Percentiles rank a stretch among this genome's conserved stretches.
Evolutionary conservation across 306 rosid species (phyloP).

Genomic region (Boehmeria nivea): DNA sequence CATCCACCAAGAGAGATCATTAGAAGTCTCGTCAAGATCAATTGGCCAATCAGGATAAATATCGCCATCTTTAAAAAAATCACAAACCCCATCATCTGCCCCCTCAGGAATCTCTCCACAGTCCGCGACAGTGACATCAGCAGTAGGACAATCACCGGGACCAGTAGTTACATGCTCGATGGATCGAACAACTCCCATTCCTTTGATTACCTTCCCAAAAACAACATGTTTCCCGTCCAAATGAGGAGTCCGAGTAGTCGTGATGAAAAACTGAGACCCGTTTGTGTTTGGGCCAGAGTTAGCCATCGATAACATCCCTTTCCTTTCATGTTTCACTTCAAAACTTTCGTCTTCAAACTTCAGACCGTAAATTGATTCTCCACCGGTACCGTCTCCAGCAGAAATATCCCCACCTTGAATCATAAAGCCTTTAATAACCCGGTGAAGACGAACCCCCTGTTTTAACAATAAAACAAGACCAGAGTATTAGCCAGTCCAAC

Average conservation of each 20-base stretch:
- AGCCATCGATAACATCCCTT: slow-evolving; percentile 94
- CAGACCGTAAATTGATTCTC: slow-evolving; percentile 81
- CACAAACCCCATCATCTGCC: slow-evolving; percentile 67
- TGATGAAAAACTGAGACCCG: slow-evolving; percentile 85
- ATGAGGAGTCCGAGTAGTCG: slow-evolving; percentile 75
- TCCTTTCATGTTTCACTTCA: slow-evolving; percentile 85
- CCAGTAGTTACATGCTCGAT: slow-evolving; percentile 55
- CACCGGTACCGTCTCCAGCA: slow-evolving; percentile 88
- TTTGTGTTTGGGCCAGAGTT: slow-evolving; percentile 76
- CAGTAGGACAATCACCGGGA: slow-evolving; percentile 43
- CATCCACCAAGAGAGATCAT: slow-evolving; percentile 80
- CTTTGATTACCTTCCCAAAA: slow-evolving; percentile 76
- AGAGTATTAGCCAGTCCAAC: not conserved
- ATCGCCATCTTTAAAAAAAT: slow-evolving; percentile 87
- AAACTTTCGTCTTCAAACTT: slow-evolving; percentile 84
- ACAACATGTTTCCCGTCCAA: slow-evolving; percentile 91
- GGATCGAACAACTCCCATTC: slow-evolving; percentile 86
- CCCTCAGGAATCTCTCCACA: slow-evolving; percentile 77
- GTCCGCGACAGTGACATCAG: slow-evolving; percentile 50
- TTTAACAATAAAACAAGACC: slow-evolving; percentile 9
- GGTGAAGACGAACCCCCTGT: slow-evolving; percentile 81
- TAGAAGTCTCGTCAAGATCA: slow-evolving; percentile 61
- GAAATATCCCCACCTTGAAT: slow-evolving; percentile 92
- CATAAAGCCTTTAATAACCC: slow-evolving; percentile 72
- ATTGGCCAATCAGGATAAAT: slow-evolving; percentile 86